phyloP scores from a whole-genome alignment of 352 stramenopile species.

The Globisporangium iwayamae region DNA sequence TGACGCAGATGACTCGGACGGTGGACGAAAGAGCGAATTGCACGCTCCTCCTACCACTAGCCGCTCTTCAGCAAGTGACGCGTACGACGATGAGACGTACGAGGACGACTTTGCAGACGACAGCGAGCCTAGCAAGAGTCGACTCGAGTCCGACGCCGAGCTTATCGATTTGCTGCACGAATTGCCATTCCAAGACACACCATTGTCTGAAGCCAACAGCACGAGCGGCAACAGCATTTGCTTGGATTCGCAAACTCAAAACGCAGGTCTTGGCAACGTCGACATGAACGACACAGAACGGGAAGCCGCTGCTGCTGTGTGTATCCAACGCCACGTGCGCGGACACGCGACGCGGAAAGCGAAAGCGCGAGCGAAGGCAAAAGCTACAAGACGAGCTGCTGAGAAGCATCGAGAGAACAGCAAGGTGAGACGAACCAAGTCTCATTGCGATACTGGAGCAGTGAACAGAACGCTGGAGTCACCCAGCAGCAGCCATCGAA shows the following conservation, averaged over 20 bases:
- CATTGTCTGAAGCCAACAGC: not conserved
- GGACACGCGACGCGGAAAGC: slow-evolving; percentile 5
- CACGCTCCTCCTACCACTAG: not conserved
- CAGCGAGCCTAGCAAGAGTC: slow-evolving; percentile 6
- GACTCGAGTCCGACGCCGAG: slow-evolving; percentile 30
- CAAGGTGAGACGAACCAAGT: not conserved
- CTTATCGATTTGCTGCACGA: slow-evolving; percentile 41
- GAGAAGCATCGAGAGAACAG: not conserved
- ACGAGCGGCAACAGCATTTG: not conserved
- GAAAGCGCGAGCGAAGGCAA: not conserved
- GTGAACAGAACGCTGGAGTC: not conserved
- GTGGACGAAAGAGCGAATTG: not conserved
- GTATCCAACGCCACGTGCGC: slow-evolving; percentile 28
- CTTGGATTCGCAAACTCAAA: not conserved
- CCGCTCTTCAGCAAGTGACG: not conserved
- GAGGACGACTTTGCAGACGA: slow-evolving; percentile 45
- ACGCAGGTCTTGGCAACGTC: not conserved
- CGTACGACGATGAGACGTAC: slow-evolving; percentile 22
- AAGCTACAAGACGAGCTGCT: not conserved
- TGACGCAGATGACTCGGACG: not conserved
- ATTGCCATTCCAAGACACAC: slow-evolving; percentile 12
- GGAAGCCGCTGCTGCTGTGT: slow-evolving; percentile 17
- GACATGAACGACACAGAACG: slow-evolving; percentile 4
- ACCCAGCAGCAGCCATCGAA: not conserved
- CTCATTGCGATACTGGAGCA: not conserved